Evolutionary conservation across 2,329 filamentous ascomycete genomes (phyloP).

Genomic region (Dendryphion nanum): DNA sequence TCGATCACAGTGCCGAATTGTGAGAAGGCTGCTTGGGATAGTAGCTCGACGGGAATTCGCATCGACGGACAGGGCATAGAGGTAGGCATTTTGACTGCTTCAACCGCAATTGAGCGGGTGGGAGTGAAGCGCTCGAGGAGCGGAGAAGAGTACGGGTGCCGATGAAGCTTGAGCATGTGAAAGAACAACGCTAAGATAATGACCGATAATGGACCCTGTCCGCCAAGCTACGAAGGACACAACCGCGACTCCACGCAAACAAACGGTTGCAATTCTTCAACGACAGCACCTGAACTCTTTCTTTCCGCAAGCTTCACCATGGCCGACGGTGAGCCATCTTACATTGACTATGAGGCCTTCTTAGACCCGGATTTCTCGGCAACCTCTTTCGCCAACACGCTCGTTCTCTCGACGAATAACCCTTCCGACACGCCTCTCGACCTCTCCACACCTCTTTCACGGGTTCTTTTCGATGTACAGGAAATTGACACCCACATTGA

Average conservation of each 20-base stretch:
- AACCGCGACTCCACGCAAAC: too few relatives aligned
- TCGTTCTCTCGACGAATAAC: constrained; percentile 90
- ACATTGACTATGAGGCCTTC: constrained; percentile 95
- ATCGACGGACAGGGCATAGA: constrained; percentile 41
- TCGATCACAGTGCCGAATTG: constrained; percentile 81
- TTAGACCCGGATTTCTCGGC: constrained; percentile 80
- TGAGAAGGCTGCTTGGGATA: constrained; percentile 68
- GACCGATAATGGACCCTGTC: too few relatives aligned
- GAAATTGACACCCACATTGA: constrained; percentile 97
- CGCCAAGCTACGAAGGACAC: too few relatives aligned
- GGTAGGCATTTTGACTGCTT: constrained; percentile 32
- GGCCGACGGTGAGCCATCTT: constrained; percentile 63
- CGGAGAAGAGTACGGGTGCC: too few relatives aligned
- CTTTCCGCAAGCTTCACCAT: constrained; percentile 16
- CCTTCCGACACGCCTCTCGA: constrained; percentile 85
- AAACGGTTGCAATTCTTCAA: too few relatives aligned
- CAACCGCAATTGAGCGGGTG: too few relatives aligned
- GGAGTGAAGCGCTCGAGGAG: too few relatives aligned
- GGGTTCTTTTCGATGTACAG: constrained; percentile 93
- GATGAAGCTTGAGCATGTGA: too few relatives aligned
- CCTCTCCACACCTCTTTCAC: constrained; percentile 87
- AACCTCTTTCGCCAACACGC: constrained; percentile 78
- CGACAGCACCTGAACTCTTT: too few relatives aligned
- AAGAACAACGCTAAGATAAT: too few relatives aligned
- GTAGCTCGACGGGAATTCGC: constrained; percentile 59